phyloP scores from a whole-genome alignment of 345 rosid species.

The Linum usitatissimum region DNA sequence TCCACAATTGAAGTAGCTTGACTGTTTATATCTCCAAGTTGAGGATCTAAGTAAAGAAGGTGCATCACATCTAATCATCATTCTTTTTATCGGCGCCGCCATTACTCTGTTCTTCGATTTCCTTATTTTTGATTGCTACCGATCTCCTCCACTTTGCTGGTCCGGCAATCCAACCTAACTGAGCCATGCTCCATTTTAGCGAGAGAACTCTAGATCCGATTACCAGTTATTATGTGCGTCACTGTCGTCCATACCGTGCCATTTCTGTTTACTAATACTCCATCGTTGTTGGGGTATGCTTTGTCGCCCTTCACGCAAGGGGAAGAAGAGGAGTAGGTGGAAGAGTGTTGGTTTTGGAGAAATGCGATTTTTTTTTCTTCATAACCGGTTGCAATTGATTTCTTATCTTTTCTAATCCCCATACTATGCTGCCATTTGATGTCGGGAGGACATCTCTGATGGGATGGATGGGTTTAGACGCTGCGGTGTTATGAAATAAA shows the following conservation, averaged over 20 bases:
- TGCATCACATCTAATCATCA: too few species aligned
- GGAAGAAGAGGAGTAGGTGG: background rate
- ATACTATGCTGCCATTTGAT: background rate
- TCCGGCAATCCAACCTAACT: constrained; percentile 25
- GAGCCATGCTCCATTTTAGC: constrained; percentile 23
- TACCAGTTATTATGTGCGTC: constrained; percentile 45
- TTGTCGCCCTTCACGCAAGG: background rate
- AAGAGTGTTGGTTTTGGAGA: background rate
- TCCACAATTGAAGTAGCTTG: too few species aligned
- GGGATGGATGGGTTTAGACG: too few species aligned
- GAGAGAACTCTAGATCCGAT: constrained; percentile 43
- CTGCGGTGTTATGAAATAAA: too few species aligned
- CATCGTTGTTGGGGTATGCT: background rate
- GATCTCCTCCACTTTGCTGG: too few species aligned
- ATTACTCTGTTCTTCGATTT: too few species aligned
- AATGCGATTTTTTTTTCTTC: background rate
- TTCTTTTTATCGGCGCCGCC: too few species aligned
- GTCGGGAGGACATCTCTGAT: too few species aligned
- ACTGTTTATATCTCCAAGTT: too few species aligned
- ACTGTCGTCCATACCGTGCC: constrained; percentile 37
- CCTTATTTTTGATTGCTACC: too few species aligned
- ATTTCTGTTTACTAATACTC: background rate
- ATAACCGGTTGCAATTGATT: background rate
- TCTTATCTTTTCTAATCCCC: background rate
- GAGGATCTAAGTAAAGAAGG: too few species aligned